phyloP scores from a whole-genome alignment of 495 filamentous ascomycete genomes.

The Endocarpon pusillum region DNA sequence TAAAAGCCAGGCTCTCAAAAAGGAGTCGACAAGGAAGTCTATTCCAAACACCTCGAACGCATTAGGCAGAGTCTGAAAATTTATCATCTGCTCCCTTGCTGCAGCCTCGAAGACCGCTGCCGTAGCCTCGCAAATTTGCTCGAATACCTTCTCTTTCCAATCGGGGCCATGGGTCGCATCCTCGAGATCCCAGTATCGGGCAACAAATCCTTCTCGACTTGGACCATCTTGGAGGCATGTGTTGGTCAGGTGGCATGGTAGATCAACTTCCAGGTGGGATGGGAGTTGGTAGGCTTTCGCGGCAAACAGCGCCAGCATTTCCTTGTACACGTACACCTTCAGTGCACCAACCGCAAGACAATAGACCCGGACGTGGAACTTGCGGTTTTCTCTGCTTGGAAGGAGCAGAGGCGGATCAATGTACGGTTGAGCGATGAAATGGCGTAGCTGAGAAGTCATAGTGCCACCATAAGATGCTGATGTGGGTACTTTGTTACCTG shows the following conservation, averaged over 20 bases:
- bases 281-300: slow-evolving; percentile 42
- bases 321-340: slow-evolving; percentile 68
- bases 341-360: slow-evolving; percentile 64
- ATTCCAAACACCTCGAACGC: slow-evolving; percentile 86
- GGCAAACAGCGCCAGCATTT: slow-evolving; percentile 88
- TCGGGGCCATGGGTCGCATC: slow-evolving; percentile 17
- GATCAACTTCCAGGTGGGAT: slow-evolving; percentile 30
- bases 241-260: slow-evolving; percentile 74
- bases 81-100: slow-evolving; percentile 58
- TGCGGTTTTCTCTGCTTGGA: slow-evolving; percentile 39
- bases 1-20: slow-evolving; percentile 49
- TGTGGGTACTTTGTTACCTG: slow-evolving; percentile 6
- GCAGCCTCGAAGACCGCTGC: slow-evolving; percentile 73
- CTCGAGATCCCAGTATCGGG: slow-evolving; percentile 51
- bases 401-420: slow-evolving; percentile 78
- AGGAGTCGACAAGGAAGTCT: slow-evolving; percentile 68
- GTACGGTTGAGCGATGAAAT: slow-evolving; percentile 94
- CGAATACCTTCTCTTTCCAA: slow-evolving; percentile 45
- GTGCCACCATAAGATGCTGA: slow-evolving; percentile 27
- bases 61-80: slow-evolving; percentile 80
- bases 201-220: slow-evolving; percentile 40
- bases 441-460: slow-evolving; percentile 77
- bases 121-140: slow-evolving; percentile 56
- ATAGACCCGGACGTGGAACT: slow-evolving; percentile 92
- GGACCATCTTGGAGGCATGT: slow-evolving; percentile 64